Percentiles rank a stretch among this genome's conserved stretches.
Evolutionary conservation across 176 grass and related monocot genomes (phyloP).

Genomic region (Aegilops tauschii): DNA sequence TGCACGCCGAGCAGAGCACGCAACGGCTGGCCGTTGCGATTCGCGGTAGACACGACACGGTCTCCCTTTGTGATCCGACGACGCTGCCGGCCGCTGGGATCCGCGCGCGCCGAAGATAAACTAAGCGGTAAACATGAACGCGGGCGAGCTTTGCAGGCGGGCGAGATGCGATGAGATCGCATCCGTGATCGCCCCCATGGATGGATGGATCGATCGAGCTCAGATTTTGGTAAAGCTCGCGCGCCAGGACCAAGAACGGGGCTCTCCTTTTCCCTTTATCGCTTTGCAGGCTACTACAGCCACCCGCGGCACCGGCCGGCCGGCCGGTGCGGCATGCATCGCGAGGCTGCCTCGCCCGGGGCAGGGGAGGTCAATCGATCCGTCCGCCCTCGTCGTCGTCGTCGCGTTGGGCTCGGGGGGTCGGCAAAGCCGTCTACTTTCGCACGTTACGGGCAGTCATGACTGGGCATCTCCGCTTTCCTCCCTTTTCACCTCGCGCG

Average conservation of each 20-base stretch:
- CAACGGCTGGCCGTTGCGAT: neutral
- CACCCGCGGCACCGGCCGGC: neutral
- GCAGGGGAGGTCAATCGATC: neutral
- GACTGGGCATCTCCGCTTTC: neutral
- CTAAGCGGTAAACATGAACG: neutral
- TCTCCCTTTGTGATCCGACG: constrained; percentile 41
- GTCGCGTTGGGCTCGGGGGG: constrained; percentile 27
- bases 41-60: neutral
- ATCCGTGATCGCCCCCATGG: neutral
- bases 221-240: constrained; percentile 57
- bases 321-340: too few species aligned
- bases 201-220: constrained; percentile 44
- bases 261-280: neutral
- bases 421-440: constrained; percentile 42
- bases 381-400: neutral
- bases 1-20: constrained; percentile 1
- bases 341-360: too few species aligned
- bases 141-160: constrained; percentile 47
- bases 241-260: constrained; percentile 45
- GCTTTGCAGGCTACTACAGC: constrained; percentile 28
- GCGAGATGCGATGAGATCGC: constrained; percentile 44
- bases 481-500: neutral
- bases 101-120: constrained; percentile 9
- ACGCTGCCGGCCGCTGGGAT: constrained; percentile 21
- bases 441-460: constrained; percentile 56